These are phyloP conservation scores for Blastocystis sp. DNA, from an alignment of 352 stramenopile species.

Conservation along the genomic window DNA sequence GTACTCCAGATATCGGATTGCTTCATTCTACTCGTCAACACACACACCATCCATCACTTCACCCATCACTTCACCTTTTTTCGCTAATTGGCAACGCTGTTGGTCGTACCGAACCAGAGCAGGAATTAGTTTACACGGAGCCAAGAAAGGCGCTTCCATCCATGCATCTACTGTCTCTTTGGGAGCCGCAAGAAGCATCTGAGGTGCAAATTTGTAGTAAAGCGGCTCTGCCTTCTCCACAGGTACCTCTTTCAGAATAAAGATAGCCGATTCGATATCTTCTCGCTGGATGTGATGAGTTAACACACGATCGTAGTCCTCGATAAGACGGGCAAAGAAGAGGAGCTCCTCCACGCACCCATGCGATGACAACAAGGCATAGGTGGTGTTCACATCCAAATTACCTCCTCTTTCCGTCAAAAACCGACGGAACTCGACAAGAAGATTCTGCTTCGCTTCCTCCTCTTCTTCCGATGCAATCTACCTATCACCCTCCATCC, in stretches of 20 bases:
- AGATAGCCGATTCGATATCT: slow-evolving; percentile 80
- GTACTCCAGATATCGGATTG: slow-evolving; percentile 84
- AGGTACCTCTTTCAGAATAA: slow-evolving; percentile 77
- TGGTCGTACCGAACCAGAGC: slow-evolving; percentile 82
- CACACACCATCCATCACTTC: slow-evolving; percentile 67
- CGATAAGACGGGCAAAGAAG: slow-evolving; percentile 83
- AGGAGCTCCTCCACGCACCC: slow-evolving; percentile 82
- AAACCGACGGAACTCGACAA: slow-evolving; percentile 85
- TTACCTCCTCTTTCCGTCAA: slow-evolving; percentile 79
- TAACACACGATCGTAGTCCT: slow-evolving; percentile 86
- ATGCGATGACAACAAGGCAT: slow-evolving; percentile 81
- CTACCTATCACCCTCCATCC: slow-evolving; percentile 68
- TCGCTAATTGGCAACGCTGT: slow-evolving; percentile 49
- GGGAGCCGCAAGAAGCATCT: slow-evolving; percentile 82
- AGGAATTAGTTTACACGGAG: slow-evolving; percentile 82
- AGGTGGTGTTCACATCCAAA: slow-evolving; percentile 76
- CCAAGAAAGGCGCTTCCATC: slow-evolving; percentile 77
- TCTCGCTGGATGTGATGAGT: slow-evolving; percentile 82
- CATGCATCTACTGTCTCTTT: slow-evolving; percentile 82
- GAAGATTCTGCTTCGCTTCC: slow-evolving; percentile 75
- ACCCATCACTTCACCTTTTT: slow-evolving; percentile 24
- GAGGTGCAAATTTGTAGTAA: slow-evolving; percentile 86
- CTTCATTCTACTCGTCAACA: slow-evolving; percentile 76
- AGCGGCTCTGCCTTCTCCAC: slow-evolving; percentile 83
- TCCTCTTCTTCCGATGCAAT: slow-evolving; percentile 73